These are phyloP conservation scores for Neurospora africana DNA, from an alignment of 495 filamentous ascomycete species.

Conservation along the genomic window DNA sequence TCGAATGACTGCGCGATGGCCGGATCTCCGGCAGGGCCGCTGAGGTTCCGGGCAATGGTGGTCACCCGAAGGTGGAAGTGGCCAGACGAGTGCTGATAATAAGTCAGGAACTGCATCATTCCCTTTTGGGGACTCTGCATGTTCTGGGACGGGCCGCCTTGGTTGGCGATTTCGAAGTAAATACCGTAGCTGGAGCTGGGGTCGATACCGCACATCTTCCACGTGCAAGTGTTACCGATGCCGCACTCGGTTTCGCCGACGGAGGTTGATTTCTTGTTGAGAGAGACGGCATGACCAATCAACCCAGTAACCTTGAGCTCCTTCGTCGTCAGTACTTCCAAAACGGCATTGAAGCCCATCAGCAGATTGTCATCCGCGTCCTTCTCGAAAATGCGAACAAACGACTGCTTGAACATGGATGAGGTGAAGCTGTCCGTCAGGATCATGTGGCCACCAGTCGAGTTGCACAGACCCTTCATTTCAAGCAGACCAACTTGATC, in stretches of 20 bases:
- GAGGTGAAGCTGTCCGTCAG: constrained; percentile 98
- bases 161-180: constrained; percentile 96
- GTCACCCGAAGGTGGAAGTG: constrained; percentile 94
- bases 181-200: constrained; percentile 87
- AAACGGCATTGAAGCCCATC: constrained; percentile 97
- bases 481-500: constrained; percentile 97
- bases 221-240: constrained; percentile 97
- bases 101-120: constrained; percentile 97
- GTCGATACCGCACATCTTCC: constrained; percentile 99
- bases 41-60: constrained; percentile 83
- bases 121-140: constrained; percentile 82
- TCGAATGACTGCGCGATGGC: constrained; percentile 96
- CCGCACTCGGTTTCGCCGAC: constrained; percentile 98
- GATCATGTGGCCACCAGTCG: constrained; percentile 96
- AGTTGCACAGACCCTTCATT: constrained; percentile 97
- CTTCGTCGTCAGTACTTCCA: constrained; percentile 95
- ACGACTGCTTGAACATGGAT: constrained; percentile 99
- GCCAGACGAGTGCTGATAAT: constrained; percentile 95
- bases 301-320: constrained; percentile 97
- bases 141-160: constrained; percentile 78
- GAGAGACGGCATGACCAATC: constrained; percentile 90
- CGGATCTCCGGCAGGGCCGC: constrained; percentile 93
- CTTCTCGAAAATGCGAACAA: constrained; percentile 94
- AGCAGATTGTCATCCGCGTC: constrained; percentile 87
- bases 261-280: constrained; percentile 96